A percentile compares a stretch with the other conserved stretches of the same genome.
phyloP scores from a whole-genome alignment of 2,329 filamentous ascomycete species.

The Polytolypa hystricis region DNA sequence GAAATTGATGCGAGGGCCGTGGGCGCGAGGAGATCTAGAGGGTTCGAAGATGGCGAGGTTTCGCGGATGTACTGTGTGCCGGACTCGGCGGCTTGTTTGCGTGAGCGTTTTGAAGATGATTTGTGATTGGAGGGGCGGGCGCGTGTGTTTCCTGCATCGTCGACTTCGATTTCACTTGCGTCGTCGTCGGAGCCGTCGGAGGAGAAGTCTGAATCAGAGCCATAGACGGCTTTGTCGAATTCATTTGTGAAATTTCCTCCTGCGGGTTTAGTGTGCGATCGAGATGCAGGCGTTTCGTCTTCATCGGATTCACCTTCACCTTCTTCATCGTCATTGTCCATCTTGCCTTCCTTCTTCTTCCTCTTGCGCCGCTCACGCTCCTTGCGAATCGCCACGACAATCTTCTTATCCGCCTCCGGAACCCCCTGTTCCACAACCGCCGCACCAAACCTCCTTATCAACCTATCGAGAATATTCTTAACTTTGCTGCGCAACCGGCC shows the following conservation, averaged over 20 bases:
- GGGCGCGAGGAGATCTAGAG: constrained; percentile 83
- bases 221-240: constrained; percentile 93
- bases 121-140: constrained; percentile 5
- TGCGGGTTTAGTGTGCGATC: constrained; percentile 37
- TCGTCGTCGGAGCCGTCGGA: constrained; percentile 56
- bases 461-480: constrained; percentile 92
- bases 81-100: background rate
- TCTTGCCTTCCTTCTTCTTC: constrained; percentile 62
- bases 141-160: constrained; percentile 24
- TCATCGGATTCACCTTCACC: constrained; percentile 32
- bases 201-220: constrained; percentile 50
- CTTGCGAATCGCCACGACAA: constrained; percentile 91
- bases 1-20: constrained; percentile 87
- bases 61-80: constrained; percentile 65
- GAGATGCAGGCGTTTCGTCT: background rate
- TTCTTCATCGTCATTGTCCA: constrained; percentile 46
- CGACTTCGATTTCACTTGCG: constrained; percentile 33
- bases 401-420: constrained; percentile 76
- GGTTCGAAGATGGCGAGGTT: constrained; percentile 69
- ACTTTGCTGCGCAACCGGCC: constrained; percentile 94
- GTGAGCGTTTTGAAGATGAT: constrained; percentile 1
- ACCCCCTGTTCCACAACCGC: constrained; percentile 68
- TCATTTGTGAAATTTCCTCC: constrained; percentile 62
- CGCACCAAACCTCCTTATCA: constrained; percentile 82
- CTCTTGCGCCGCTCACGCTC: constrained; percentile 82